Evolutionary conservation across 2,329 filamentous ascomycete species (phyloP), one percentile per base, ranked within the genome.

Genomic region (Trematosphaeria pertusa): DNA sequence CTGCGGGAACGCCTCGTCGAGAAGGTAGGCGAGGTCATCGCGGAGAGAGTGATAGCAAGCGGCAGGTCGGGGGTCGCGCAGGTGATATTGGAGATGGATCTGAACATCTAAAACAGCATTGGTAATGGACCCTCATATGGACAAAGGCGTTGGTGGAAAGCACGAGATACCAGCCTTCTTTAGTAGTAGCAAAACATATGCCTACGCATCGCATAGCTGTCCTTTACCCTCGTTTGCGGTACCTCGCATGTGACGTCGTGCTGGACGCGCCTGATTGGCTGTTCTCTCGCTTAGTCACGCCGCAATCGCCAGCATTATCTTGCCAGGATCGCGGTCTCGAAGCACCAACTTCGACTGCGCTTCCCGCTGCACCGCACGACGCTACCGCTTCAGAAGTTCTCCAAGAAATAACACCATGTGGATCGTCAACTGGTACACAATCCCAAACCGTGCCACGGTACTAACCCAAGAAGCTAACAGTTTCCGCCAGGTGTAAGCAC

Each of bases 341-440:
- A 6, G 14, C 8, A 24, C 28, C 20, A 32, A 14, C 33, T 32
- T 34, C 3, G 19, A 45, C 42, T 37, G 19, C 24, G 5, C 14
- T 11, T 34, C 31, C 15, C 10, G 8, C 7, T 14, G 6, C 11
- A 21, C 14, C 38, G 28, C 43, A 28, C 9, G 14, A 18, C 31
- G 34, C 11, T 22, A 18, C 31, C 31, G n/a, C n/a, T n/a, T n/a
- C n/a, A n/a, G n/a, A n/a, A n/a, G n/a, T n/a, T n/a, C n/a, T n/a
- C n/a, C n/a, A n/a, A n/a, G n/a, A n/a, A n/a, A n/a, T n/a, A n/a
- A n/a, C 26, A 43, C 42, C 57, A 95, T 95, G 90, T 95, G 89
- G 89, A 89, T 95, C 74, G 78, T 94, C 73, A 91, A 92, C 84
- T 95, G 90, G 90, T 93, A 48, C 30, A 17, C 19, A 18, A 22